Conservation (phyloP, 306 rosid species). For the Canavalia gladiata region DNA sequence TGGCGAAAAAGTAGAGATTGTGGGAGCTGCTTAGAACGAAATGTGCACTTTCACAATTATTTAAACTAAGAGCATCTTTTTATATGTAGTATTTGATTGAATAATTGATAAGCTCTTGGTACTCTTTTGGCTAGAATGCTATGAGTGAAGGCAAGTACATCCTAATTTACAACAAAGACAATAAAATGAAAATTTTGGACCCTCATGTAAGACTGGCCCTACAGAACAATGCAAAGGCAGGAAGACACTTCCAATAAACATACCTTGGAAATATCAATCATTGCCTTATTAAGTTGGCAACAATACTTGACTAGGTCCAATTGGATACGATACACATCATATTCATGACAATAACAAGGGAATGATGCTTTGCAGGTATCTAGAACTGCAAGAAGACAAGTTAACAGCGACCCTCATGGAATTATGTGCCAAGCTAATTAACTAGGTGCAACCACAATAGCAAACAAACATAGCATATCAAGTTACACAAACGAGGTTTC, state of each 20-base stretch:
- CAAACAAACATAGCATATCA: constrained; percentile 48
- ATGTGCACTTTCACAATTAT: constrained; percentile 10
- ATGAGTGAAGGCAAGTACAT: constrained; percentile 14
- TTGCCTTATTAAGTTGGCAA: constrained; percentile 41
- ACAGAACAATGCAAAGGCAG: constrained; percentile 49
- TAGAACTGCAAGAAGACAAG: constrained; percentile 51
- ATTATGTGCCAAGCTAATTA: constrained; percentile 21
- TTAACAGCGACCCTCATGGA: constrained; percentile 26
- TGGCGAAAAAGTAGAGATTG: constrained; percentile 41
- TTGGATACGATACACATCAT: constrained; percentile 35
- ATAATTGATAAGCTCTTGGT: constrained; percentile 32
- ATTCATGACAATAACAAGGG: constrained; percentile 36
- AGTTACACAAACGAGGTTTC: constrained; percentile 48
- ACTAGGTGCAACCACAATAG: constrained; percentile 30
- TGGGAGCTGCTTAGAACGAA: constrained; percentile 19
- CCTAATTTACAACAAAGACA: neutral
- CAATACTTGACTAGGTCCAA: constrained; percentile 1
- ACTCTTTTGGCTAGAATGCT: constrained; percentile 25
- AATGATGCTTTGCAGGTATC: constrained; percentile 51
- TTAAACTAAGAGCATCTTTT: neutral
- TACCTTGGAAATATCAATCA: constrained; percentile 41
- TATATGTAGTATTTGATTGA: constrained; percentile 14
- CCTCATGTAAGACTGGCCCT: constrained; percentile 45
- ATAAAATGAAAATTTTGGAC: neutral
- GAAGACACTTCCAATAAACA: constrained; percentile 35